Base-by-base conservation (phyloP, 202 grass and related monocot genomes). In the Digitaria exilis region DNA sequence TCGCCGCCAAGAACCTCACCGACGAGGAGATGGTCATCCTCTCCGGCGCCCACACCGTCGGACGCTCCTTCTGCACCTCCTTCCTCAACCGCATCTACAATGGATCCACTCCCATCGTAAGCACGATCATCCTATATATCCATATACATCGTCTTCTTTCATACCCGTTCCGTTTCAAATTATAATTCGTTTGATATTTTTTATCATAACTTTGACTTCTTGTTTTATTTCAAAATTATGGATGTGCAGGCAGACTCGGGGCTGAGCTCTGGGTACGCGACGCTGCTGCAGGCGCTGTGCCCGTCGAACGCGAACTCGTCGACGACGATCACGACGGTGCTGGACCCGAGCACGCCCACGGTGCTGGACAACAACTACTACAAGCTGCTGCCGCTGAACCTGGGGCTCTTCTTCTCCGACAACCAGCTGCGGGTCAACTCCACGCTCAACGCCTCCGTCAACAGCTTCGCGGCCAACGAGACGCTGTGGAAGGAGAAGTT, bases 1-100 rank as follows among this genome's bases (percentile, higher is more conserved):
- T 97, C 46, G 64, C 67, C 6, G 39, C 65, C 49, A 97, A 97
- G 77, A 88, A 88, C 6, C 88, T 96, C 67, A 89, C 84, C 54
- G 91, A 82, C 15, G 90, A 97, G 86, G 94, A 97, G 83, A 97
- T 97, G 94, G 94, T 97, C 58, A 71, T 87, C 62, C 89, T 97
- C 77, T 88, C 87, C 21, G 94, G 94, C 30, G 91, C 94, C 2
- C 94, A 97, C 91, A 90, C 91, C 45, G 51, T 97, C 15, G 94
- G 94, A 6, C 89, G 92, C 50, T 94, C 94, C 52, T 90, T 91
- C 78, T 97, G 94, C 84, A 31, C 16, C 49, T 73, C 82, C 15
- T 94, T 97, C 78, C 85, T 84, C 65, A 0, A 3, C 14, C 81
- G 94, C 84, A 85, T 94, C 65, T 97, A 87, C 57, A 82, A 81